These are phyloP conservation scores for Podila clonocystis DNA, from an alignment of 192 early-diverging fungal species.

Conservation along the genomic window DNA sequence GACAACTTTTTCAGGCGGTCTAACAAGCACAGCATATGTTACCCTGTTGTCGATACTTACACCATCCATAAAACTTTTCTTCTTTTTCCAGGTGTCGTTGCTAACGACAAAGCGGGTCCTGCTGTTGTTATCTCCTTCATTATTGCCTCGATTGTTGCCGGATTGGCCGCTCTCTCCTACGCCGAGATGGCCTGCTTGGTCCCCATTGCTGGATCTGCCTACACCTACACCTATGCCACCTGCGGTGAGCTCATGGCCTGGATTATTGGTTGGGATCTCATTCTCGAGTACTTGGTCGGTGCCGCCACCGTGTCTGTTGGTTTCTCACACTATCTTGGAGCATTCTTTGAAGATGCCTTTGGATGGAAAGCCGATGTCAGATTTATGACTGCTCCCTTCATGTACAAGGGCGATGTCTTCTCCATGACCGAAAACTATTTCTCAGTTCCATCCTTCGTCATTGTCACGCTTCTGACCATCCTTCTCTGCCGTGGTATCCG, in stretches of 20 bases:
- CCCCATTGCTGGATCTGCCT: slow-evolving; percentile 87
- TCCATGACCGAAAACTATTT: slow-evolving; percentile 58
- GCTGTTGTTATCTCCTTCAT: slow-evolving; percentile 84
- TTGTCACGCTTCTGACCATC: slow-evolving; percentile 71
- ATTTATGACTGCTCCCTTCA: slow-evolving; percentile 75
- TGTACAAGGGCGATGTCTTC: slow-evolving; percentile 54
- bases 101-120: slow-evolving; percentile 81
- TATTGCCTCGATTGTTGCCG: slow-evolving; percentile 81
- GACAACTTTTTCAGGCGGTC: background rate
- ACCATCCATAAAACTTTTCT: background rate
- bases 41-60: background rate
- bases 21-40: background rate
- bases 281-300: slow-evolving; percentile 88
- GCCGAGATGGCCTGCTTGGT: slow-evolving; percentile 88
- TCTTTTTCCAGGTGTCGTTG: slow-evolving; percentile 63
- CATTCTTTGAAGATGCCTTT: slow-evolving; percentile 76
- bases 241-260: slow-evolving; percentile 89
- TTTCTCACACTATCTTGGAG: slow-evolving; percentile 82
- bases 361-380: slow-evolving; percentile 53
- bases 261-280: slow-evolving; percentile 94
- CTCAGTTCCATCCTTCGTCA: slow-evolving; percentile 79
- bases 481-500: slow-evolving; percentile 77
- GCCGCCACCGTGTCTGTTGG: slow-evolving; percentile 84
- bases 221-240: slow-evolving; percentile 87
- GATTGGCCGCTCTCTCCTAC: slow-evolving; percentile 83